Percentiles rank a stretch among this genome's conserved stretches.
Conservation (phyloP, 177 flowering plant genomes). For the Vitis hybrid region DNA sequence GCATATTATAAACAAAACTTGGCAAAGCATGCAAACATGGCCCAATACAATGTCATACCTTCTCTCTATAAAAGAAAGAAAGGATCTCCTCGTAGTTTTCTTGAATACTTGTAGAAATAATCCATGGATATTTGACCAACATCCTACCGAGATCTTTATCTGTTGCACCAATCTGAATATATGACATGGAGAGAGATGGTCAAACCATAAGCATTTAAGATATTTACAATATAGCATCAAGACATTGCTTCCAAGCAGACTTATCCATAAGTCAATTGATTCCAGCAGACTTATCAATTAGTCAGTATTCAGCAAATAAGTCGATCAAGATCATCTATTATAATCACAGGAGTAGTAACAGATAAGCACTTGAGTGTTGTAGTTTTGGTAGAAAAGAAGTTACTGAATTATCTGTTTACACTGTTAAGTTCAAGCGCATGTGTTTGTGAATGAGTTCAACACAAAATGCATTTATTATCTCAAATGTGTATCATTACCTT, state of each 20-base stretch:
- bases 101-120: constrained; percentile 67
- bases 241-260: background rate
- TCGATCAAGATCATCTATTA: too few relatives aligned
- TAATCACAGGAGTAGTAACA: too few relatives aligned
- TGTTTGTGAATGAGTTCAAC: too few relatives aligned
- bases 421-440: too few relatives aligned
- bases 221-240: background rate
- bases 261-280: background rate
- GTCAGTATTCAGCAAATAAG: background rate
- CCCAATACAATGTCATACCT: constrained; percentile 39
- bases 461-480: too few relatives aligned
- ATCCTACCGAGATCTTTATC: constrained; percentile 55
- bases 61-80: constrained; percentile 49
- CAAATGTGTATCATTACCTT: constrained; percentile 41
- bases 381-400: too few relatives aligned
- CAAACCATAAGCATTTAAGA: background rate
- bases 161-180: constrained; percentile 43
- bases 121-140: constrained; percentile 88
- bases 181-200: background rate
- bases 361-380: too few relatives aligned
- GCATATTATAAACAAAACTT: constrained; percentile 6
- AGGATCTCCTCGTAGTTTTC: constrained; percentile 54
- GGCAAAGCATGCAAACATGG: background rate
- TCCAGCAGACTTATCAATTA: background rate
- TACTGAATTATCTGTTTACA: too few relatives aligned